phyloP scores from a whole-genome alignment of 2,329 filamentous ascomycete species.

The Alternaria sp. region DNA sequence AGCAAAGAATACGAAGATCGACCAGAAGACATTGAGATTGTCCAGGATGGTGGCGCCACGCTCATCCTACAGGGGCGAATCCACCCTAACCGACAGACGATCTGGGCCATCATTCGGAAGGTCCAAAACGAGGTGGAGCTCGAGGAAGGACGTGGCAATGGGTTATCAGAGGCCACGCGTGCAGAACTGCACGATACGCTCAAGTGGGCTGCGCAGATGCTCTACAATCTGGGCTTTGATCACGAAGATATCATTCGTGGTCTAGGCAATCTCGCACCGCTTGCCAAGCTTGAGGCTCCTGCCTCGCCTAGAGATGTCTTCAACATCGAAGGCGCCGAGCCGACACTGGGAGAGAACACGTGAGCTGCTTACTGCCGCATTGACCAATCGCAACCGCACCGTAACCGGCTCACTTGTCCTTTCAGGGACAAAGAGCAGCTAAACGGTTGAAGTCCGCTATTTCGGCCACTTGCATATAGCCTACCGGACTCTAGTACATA shows the following conservation, averaged over 20 bases:
- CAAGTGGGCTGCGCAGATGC: constrained; percentile 38
- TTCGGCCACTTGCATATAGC: constrained; percentile 29
- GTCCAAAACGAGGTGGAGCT: constrained; percentile 41
- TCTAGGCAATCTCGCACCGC: constrained; percentile 37
- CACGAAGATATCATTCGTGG: constrained; percentile 41
- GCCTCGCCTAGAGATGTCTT: constrained; percentile 9
- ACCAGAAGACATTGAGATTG: constrained; percentile 39
- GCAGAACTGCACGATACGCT: constrained; percentile 36
- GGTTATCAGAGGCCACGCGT: constrained; percentile 18
- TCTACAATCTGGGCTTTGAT: constrained; percentile 42
- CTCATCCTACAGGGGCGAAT: constrained; percentile 41
- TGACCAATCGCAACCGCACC: background rate
- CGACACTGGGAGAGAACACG: background rate
- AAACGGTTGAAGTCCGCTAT: constrained; percentile 10
- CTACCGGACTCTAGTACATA: constrained; percentile 19
- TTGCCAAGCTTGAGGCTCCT: constrained; percentile 42
- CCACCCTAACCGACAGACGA: constrained; percentile 40
- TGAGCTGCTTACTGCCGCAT: background rate
- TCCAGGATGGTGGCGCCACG: constrained; percentile 33
- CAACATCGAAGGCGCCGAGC: constrained; percentile 12
- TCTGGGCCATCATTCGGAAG: constrained; percentile 42
- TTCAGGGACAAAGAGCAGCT: background rate
- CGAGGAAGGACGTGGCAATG: constrained; percentile 17
- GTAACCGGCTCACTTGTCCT: background rate
- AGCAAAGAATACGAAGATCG: constrained; percentile 30